Conservation (phyloP, 257 asterid species). For the Capsicum baccatum region DNA sequence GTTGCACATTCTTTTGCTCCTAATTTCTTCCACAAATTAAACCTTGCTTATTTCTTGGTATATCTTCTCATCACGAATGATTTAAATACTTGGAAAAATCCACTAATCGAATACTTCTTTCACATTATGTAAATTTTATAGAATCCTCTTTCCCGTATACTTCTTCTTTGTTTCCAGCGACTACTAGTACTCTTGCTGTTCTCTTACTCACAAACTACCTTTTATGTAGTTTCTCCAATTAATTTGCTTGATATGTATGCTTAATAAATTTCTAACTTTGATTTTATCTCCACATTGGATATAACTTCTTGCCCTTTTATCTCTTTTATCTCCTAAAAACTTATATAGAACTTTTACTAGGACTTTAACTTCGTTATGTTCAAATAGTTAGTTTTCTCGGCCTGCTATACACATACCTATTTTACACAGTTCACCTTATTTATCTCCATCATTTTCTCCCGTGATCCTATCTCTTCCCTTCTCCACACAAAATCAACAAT, state of each 20-base stretch:
- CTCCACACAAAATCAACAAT: too few relatives aligned
- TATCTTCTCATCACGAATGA: background rate
- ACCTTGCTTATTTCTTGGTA: background rate
- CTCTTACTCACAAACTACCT: background rate
- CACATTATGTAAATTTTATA: background rate
- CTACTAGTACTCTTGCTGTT: background rate
- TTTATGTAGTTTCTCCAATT: background rate
- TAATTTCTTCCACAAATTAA: too few relatives aligned
- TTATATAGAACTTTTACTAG: background rate
- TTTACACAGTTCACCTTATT: background rate
- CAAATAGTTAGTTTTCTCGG: background rate
- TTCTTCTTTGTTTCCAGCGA: background rate
- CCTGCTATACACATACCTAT: background rate
- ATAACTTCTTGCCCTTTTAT: background rate
- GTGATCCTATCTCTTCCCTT: too few relatives aligned
- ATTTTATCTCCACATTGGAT: background rate
- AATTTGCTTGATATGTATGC: background rate
- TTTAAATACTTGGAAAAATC: background rate
- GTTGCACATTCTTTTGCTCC: too few relatives aligned
- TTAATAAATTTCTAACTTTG: background rate
- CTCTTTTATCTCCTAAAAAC: background rate
- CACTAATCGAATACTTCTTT: background rate
- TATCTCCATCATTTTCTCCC: background rate
- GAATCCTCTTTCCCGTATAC: background rate
- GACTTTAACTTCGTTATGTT: background rate